A percentile compares a stretch with the other conserved stretches of the same genome.
These are phyloP conservation scores for Cercospora sp. DNA, from an alignment of 2,329 filamentous ascomycete species.

Conservation along the genomic window DNA sequence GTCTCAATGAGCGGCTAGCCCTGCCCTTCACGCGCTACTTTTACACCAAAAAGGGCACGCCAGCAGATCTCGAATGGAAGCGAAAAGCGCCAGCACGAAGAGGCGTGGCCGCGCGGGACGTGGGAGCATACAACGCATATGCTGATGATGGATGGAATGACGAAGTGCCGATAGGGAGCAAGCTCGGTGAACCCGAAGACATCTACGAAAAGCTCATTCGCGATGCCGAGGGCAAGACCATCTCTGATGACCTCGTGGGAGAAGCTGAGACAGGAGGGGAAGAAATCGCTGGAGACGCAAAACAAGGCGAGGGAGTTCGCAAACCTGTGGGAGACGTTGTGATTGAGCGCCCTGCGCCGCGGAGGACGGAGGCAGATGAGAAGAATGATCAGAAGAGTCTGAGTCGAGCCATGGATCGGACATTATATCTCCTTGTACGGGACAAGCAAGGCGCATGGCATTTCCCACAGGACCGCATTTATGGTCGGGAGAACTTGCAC, in stretches of 20 bases:
- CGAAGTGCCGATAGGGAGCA: constrained; percentile 75
- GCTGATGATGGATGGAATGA: constrained; percentile 82
- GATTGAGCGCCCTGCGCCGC: constrained; percentile 68
- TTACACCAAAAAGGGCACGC: constrained; percentile 91
- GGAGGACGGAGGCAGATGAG: constrained; percentile 75
- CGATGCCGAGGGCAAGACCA: constrained; percentile 63
- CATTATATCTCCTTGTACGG: constrained; percentile 85
- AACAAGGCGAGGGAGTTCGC: constrained; percentile 29
- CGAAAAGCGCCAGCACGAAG: constrained; percentile 73
- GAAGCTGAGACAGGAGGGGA: constrained; percentile 48
- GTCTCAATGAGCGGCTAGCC: constrained; percentile 87
- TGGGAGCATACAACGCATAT: constrained; percentile 79
- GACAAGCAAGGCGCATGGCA: constrained; percentile 70
- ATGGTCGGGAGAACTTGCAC: constrained; percentile 73
- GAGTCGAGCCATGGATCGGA: constrained; percentile 75
- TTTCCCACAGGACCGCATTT: constrained; percentile 73
- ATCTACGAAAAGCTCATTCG: constrained; percentile 69
- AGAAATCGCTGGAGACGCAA: constrained; percentile 41
- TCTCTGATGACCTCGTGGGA: constrained; percentile 51
- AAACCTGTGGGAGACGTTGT: constrained; percentile 29
- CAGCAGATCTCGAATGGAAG: constrained; percentile 84
- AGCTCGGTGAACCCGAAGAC: constrained; percentile 62
- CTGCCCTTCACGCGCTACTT: constrained; percentile 87
- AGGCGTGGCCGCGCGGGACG: constrained; percentile 73
- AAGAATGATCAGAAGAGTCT: constrained; percentile 73